phyloP scores from a whole-genome alignment of 441 rosid genomes.

The Arabidopsis hybrid region DNA sequence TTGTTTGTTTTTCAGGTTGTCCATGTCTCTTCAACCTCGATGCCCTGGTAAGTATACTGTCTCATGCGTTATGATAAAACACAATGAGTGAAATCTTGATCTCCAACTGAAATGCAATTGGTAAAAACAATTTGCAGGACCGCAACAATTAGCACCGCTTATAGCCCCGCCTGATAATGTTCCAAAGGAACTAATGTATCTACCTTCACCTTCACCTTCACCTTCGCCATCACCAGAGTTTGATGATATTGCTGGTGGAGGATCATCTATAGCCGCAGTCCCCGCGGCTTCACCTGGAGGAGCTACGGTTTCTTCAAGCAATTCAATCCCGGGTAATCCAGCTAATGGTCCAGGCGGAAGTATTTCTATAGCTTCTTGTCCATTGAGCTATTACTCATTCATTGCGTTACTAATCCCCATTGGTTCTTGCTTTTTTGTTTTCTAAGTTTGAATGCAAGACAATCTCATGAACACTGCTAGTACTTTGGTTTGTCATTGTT shows the following conservation, averaged over 20 bases:
- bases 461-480: not conserved
- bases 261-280: slow-evolving; percentile 6
- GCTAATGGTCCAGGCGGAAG: slow-evolving; percentile 67
- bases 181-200: slow-evolving; percentile 50
- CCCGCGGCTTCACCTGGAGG: slow-evolving; percentile 52
- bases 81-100: not conserved
- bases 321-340: slow-evolving; percentile 66
- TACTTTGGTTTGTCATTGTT: not conserved
- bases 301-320: slow-evolving; percentile 57
- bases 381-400: slow-evolving; percentile 45
- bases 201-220: slow-evolving; percentile 64
- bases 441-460: slow-evolving; percentile 37
- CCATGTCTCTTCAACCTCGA: slow-evolving; percentile 79
- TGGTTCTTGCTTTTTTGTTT: slow-evolving; percentile 42
- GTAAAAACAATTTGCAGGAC: slow-evolving; percentile 56
- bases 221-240: slow-evolving; percentile 55
- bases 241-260: slow-evolving; percentile 46
- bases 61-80: not conserved
- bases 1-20: slow-evolving; percentile 57
- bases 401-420: slow-evolving; percentile 41
- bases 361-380: slow-evolving; percentile 52
- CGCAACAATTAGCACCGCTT: slow-evolving; percentile 70
- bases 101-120: not conserved
- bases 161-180: slow-evolving; percentile 81
- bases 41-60: slow-evolving; percentile 70